Percentiles rank a stretch among this genome's conserved stretches.
These are phyloP conservation scores for Candida gigantensis DNA, from an alignment of 1,139 yeast genomes.

Conservation along the genomic window DNA sequence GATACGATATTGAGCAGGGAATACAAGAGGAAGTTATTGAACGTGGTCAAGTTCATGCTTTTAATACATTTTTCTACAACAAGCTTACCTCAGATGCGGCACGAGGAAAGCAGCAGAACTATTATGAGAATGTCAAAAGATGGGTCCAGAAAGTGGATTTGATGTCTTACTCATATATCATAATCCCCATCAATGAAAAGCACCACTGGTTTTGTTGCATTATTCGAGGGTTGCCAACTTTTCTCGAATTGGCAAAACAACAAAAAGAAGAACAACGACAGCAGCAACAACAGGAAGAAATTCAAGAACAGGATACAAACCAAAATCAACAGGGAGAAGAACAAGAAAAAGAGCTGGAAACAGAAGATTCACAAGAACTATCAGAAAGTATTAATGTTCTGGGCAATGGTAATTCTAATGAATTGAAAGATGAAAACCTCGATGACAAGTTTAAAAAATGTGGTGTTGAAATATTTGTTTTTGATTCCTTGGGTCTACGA, in stretches of 20 bases:
- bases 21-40: constrained; percentile 21
- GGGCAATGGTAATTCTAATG: no score
- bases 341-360: no score
- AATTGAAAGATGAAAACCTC: no score
- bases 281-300: neutral
- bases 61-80: constrained; percentile 84
- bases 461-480: constrained; percentile 58
- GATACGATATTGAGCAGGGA: constrained; percentile 52
- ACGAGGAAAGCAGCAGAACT: constrained; percentile 28
- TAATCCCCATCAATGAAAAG: constrained; percentile 80
- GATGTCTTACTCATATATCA: constrained; percentile 58
- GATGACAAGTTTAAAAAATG: constrained; percentile 6
- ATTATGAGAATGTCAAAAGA: constrained; percentile 65
- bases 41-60: constrained; percentile 50
- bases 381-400: no score
- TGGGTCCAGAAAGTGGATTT: constrained; percentile 80
- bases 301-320: no score
- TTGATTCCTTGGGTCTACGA: constrained; percentile 73
- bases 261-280: constrained; percentile 1
- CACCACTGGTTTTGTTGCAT: constrained; percentile 90
- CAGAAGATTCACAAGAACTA: no score
- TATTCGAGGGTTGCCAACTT: constrained; percentile 48
- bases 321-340: no score
- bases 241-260: constrained; percentile 21
- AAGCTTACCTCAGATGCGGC: constrained; percentile 48